Conservation (phyloP, 345 rosid genomes). For the Brassica incana region DNA sequence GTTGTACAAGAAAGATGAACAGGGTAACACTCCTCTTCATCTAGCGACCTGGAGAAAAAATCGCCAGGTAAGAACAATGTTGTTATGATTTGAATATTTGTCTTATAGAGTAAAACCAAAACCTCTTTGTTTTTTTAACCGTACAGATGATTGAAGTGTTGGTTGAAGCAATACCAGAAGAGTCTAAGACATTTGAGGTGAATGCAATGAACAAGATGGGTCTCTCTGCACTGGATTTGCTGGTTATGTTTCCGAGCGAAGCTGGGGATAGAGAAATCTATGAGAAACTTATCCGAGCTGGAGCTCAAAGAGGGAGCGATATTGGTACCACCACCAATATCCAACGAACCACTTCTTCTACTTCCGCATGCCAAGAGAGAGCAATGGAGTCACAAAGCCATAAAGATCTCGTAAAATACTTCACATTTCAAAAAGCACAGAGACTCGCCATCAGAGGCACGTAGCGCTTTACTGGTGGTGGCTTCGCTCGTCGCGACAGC, state of each 20-base stretch:
- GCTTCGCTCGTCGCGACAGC: slow-evolving; percentile 58
- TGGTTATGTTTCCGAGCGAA: slow-evolving; percentile 56
- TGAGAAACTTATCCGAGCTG: slow-evolving; percentile 44
- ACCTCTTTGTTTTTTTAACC: neutral
- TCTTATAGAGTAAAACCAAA: neutral
- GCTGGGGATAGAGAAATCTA: slow-evolving; percentile 56
- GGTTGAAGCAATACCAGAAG: slow-evolving; percentile 29
- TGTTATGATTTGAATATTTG: too few species aligned
- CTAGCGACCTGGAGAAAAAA: slow-evolving; percentile 50
- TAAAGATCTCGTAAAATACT: slow-evolving; percentile 45
- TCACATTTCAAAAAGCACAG: slow-evolving; percentile 59
- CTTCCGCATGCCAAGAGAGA: slow-evolving; percentile 27
- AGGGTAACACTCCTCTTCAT: slow-evolving; percentile 47
- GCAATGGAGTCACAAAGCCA: slow-evolving; percentile 1
- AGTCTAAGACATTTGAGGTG: slow-evolving; percentile 36
- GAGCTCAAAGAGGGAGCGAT: slow-evolving; percentile 34
- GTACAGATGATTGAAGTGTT: slow-evolving; percentile 54
- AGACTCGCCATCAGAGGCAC: slow-evolving; percentile 61
- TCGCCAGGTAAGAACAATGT: slow-evolving; percentile 29
- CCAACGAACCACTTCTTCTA: slow-evolving; percentile 13
- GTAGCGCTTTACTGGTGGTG: slow-evolving; percentile 47
- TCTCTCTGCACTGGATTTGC: slow-evolving; percentile 52
- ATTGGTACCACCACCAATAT: neutral
- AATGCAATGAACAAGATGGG: slow-evolving; percentile 47
- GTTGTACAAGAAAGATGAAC: slow-evolving; percentile 46